Conservation (phyloP, 2,329 filamentous ascomycete species). For the Cladophialophora carrionii region DNA sequence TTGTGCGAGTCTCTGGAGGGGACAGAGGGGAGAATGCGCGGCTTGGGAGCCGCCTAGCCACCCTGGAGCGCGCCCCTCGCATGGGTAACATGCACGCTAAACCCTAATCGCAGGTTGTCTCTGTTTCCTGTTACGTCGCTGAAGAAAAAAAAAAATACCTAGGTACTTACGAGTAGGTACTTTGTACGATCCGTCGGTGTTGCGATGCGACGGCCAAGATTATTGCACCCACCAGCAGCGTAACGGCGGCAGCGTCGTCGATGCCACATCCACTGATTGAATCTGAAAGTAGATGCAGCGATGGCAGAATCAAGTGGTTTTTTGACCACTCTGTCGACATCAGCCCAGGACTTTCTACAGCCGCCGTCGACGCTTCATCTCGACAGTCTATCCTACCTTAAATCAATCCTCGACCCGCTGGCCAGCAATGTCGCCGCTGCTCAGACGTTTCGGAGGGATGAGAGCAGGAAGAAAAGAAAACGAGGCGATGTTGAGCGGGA, state of each 20-base stretch:
- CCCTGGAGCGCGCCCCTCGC: background rate
- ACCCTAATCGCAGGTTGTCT: background rate
- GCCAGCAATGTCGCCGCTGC: slow-evolving; percentile 73
- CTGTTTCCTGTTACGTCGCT: background rate
- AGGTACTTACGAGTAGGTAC: no score
- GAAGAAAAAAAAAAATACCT: background rate
- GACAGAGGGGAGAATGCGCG: background rate
- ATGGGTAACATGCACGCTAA: background rate
- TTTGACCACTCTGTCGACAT: slow-evolving; percentile 61
- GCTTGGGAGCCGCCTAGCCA: background rate
- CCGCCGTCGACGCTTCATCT: slow-evolving; percentile 69
- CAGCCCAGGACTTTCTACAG: slow-evolving; percentile 75
- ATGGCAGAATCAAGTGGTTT: slow-evolving; percentile 41
- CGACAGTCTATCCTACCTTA: slow-evolving; percentile 74
- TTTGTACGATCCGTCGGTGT: background rate
- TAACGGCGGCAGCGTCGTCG: background rate
- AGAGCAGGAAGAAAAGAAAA: slow-evolving; percentile 54
- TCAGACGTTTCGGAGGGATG: slow-evolving; percentile 72
- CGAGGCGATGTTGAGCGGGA: slow-evolving; percentile 46
- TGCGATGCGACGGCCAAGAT: background rate
- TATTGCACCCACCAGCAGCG: background rate
- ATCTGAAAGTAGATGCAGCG: background rate
- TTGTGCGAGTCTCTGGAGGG: background rate
- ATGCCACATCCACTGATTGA: slow-evolving; percentile 1
- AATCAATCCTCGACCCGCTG: slow-evolving; percentile 76